These are phyloP conservation scores for Licmophora abbreviata DNA, from an alignment of 108 stramenopile genomes.

Conservation along the genomic window DNA sequence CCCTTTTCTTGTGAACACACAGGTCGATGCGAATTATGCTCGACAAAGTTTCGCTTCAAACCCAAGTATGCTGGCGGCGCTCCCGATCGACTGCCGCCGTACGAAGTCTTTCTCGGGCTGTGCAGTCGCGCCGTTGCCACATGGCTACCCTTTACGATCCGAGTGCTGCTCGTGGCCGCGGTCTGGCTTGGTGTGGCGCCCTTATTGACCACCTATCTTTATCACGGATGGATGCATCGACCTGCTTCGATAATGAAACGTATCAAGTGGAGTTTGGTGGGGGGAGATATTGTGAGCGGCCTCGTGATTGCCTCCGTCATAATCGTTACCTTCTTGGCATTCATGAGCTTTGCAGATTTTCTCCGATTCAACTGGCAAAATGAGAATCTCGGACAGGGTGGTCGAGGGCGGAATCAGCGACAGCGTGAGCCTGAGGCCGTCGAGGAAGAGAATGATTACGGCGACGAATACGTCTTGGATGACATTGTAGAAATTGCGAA, in stretches of 20 bases:
- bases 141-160: constrained; percentile 70
- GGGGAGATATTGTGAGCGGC: constrained; percentile 64
- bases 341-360: constrained; percentile 95
- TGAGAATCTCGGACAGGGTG: constrained; percentile 10
- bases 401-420: constrained; percentile 17
- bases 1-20: constrained; percentile 12
- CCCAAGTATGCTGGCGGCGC: constrained; percentile 70
- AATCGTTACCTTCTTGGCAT: constrained; percentile 77
- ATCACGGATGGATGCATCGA: constrained; percentile 85
- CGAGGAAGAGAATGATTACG: constrained; percentile 23
- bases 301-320: constrained; percentile 71
- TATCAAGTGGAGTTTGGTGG: constrained; percentile 38
- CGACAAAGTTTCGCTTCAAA: constrained; percentile 72
- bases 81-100: constrained; percentile 60
- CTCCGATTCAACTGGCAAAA: constrained; percentile 71
- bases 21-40: constrained; percentile 82
- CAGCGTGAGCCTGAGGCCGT: constrained; percentile 4
- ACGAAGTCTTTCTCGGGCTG: constrained; percentile 63
- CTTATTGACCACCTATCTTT: constrained; percentile 73
- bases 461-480: constrained; percentile 27
- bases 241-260: constrained; percentile 45
- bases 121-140: constrained; percentile 44
- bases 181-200: constrained; percentile 85
- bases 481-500: no score
- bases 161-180: constrained; percentile 42